These are phyloP conservation scores for Malassezia sp. DNA, from an alignment of 1,284 basidiomycete species.

Conservation along the genomic window DNA sequence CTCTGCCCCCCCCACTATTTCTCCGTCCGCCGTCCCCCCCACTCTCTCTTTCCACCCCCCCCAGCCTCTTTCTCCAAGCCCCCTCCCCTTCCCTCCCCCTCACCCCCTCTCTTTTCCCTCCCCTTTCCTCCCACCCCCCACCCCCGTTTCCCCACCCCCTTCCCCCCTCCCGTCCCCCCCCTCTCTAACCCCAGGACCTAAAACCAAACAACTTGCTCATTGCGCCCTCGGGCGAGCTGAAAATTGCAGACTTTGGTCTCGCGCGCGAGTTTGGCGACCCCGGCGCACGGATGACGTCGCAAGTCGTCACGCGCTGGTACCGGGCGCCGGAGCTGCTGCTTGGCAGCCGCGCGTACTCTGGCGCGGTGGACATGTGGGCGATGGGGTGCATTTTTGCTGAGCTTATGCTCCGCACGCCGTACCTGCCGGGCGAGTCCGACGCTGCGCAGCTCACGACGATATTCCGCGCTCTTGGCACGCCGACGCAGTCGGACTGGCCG, in stretches of 20 bases:
- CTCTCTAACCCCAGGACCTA: conserved; percentile 56
- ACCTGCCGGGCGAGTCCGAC: conserved; percentile 82
- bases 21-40: no score
- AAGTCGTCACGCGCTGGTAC: conserved; percentile 97
- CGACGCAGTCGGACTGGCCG: conserved; percentile 96
- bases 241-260: conserved; percentile 97
- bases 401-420: conserved; percentile 84
- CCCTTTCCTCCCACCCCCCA: no score
- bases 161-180: neutral
- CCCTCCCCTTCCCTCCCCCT: neutral
- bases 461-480: conserved; percentile 86
- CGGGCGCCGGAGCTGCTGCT: conserved; percentile 86
- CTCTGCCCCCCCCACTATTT: no score
- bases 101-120: neutral
- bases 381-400: conserved; percentile 93
- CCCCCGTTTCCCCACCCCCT: no score
- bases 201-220: conserved; percentile 98
- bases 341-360: conserved; percentile 74
- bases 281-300: conserved; percentile 87
- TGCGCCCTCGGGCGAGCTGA: conserved; percentile 76
- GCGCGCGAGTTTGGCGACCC: conserved; percentile 90
- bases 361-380: conserved; percentile 83
- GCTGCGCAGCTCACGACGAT: conserved; percentile 91
- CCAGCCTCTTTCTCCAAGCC: no score
- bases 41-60: no score